phyloP scores from a whole-genome alignment of 176 grass and related monocot genomes.

The Typha latifolia region DNA sequence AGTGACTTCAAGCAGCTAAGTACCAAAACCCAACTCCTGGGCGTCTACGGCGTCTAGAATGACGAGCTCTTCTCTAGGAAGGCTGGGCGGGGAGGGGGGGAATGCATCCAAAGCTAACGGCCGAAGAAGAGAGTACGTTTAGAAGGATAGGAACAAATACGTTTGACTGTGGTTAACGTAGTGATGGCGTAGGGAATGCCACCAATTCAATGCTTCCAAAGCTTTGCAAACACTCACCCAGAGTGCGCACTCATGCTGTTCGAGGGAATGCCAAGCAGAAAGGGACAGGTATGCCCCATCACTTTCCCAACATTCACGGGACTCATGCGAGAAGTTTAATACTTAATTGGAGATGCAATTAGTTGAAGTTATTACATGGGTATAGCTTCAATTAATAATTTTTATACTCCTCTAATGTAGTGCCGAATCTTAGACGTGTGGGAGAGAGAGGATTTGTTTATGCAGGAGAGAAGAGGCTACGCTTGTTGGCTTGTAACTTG shows the following conservation, averaged over 20 bases:
- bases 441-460: neutral
- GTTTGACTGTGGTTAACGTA: neutral
- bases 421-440: neutral
- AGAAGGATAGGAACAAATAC: slow-evolving; percentile 17
- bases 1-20: slow-evolving; percentile 8
- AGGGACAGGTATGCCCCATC: neutral
- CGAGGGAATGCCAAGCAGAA: neutral
- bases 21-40: neutral
- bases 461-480: neutral
- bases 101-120: slow-evolving; percentile 17
- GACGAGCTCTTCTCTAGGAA: neutral
- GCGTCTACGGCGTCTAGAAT: neutral
- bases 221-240: too few relatives aligned
- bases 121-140: slow-evolving; percentile 11
- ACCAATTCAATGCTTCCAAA: too few relatives aligned
- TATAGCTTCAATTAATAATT: neutral
- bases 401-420: neutral
- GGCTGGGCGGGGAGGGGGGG: neutral
- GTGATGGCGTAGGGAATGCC: neutral
- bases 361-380: too few relatives aligned
- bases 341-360: neutral
- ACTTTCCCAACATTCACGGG: slow-evolving; percentile 1
- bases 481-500: slow-evolving; percentile 49
- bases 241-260: neutral
- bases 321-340: slow-evolving; percentile 9